Conservation (phyloP, 1,284 basidiomycete species). For the Crucibulum parvulum region DNA sequence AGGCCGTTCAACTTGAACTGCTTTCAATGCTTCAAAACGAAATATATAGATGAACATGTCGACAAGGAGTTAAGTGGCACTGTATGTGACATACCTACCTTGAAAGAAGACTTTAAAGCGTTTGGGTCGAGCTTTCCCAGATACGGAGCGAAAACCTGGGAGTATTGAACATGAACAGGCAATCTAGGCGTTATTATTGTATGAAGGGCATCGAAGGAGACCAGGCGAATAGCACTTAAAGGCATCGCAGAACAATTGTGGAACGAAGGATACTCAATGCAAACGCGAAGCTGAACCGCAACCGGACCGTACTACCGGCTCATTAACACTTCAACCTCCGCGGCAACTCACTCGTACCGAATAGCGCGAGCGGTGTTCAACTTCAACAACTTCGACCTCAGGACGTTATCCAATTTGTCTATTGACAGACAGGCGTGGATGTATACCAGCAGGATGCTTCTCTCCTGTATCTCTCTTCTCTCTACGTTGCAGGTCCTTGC, state of each 20-base stretch:
- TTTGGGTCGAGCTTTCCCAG: constrained; percentile 63
- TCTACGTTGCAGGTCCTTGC: background rate
- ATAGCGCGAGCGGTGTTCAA: too few relatives aligned
- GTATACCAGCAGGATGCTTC: too few relatives aligned
- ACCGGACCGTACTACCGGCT: too few relatives aligned
- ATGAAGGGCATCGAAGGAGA: constrained; percentile 76
- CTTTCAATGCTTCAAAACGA: constrained; percentile 58
- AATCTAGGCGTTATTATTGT: constrained; percentile 70
- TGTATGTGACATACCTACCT: constrained; percentile 50
- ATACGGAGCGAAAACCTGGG: constrained; percentile 67
- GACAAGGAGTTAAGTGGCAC: background rate
- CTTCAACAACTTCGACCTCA: too few relatives aligned
- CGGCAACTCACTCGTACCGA: too few relatives aligned
- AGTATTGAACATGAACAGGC: constrained; percentile 75
- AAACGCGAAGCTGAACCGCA: too few relatives aligned
- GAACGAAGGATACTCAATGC: too few relatives aligned
- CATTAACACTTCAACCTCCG: too few relatives aligned
- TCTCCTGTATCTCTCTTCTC: too few relatives aligned
- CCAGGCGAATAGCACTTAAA: constrained; percentile 50
- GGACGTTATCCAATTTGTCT: too few relatives aligned
- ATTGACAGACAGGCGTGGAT: too few relatives aligned
- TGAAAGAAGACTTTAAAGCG: constrained; percentile 67
- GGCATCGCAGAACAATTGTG: constrained; percentile 6
- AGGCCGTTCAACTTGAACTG: constrained; percentile 65
- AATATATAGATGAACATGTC: constrained; percentile 8